Base-by-base conservation (phyloP, 2,329 filamentous ascomycete species). In the Aspergillus sp. region DNA sequence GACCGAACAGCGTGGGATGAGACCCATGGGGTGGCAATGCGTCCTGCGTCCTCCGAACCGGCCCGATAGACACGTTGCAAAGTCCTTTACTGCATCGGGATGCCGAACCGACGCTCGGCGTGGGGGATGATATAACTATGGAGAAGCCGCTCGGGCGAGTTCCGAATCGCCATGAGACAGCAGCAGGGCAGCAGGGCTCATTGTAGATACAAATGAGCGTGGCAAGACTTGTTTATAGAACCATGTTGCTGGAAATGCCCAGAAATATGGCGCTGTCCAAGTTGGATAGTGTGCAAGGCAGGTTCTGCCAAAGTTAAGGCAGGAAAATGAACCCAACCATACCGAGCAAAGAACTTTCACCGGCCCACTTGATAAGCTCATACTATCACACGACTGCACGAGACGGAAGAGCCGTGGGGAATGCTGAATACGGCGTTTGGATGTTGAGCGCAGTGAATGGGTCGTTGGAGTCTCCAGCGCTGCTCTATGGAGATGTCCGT, bases 11-110 rank as follows among this genome's bases (percentile, higher is more conserved):
- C 43, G 29, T 41, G 23, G 34, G 43, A 42, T 36, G 32, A 34
- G 49, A 38, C 43, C 49, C 49, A 51, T 47, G 43, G 43, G 49
- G 43, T 51, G 49, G 49, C 49, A 51, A 51, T 38, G 20, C 10
- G 17, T 13, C 6, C 25, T 38, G 20, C 10, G 17, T 13, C 6
- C 25, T 44, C 49, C 43, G 49, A 47, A 25, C 45, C 43, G 49
- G 43, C 16, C 49, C 43, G 49, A 34, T 17, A 14, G 43, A 31
- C 20, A 9, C 23, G 16, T 20, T 13, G 43, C 43, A 17, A 7
- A 16, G 41, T 23, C 29, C 21, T 45, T 45, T 29, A 45, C 42
- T 41, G 34, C n/a, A 17, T 51, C 49, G 49, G 49, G 43, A 51
- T 51, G 49, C 49, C 49, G 49, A 51, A 47, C 34, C 38, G 23